Base-by-base conservation (phyloP, 2,329 filamentous ascomycete genomes). In the Ciborinia camelliae region DNA sequence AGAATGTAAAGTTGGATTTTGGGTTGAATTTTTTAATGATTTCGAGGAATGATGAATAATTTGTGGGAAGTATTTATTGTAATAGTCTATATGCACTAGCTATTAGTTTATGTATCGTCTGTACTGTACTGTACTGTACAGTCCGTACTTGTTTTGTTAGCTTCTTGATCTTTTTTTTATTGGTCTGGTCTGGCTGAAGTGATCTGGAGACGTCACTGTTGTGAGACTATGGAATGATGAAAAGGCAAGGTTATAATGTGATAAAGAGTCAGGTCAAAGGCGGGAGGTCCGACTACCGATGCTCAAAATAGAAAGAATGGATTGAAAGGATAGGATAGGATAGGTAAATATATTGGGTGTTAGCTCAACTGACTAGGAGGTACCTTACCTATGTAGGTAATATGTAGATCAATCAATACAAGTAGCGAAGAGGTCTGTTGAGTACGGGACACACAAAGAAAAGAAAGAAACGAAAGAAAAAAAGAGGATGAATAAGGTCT, bases 11-110 rank as follows among this genome's bases (percentile, higher is more conserved):
- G n/a, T 53, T 39, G 20, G 18, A 32, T 62, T 7, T n/a, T 53
- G 10, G n/a, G n/a, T 7, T 15, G 30, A 20, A 39, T 8, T 57
- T 30, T 45, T 41, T n/a, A 55, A 60, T 48, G 28, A 50, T 20
- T 8, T 63, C 18, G 61, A 63, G 51, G 61, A 63, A 63, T 63
- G 61, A 63, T 48, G 37, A 57, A 57, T 57, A 48, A 47, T 48
- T 30, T 48, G 28, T 26, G 59, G 55, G n/a, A 39, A 53, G 48
- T 41, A 52, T 48, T n/a, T 57, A 41, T n/a, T n/a, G n/a, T n/a
- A 57, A 32, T 32, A 47, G 35, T 37, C 41, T 45, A 48, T 26
- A 26, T 26, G 54, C 15, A 30, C 37, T 57, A 57, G 23, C 23
- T 43, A 43, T 43, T 43, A 43, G 43, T 23, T 37, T 30, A n/a